These are phyloP conservation scores for Schizosaccharomyces cryophilus DNA, from an alignment of 805 yeast species.

Conservation along the genomic window DNA sequence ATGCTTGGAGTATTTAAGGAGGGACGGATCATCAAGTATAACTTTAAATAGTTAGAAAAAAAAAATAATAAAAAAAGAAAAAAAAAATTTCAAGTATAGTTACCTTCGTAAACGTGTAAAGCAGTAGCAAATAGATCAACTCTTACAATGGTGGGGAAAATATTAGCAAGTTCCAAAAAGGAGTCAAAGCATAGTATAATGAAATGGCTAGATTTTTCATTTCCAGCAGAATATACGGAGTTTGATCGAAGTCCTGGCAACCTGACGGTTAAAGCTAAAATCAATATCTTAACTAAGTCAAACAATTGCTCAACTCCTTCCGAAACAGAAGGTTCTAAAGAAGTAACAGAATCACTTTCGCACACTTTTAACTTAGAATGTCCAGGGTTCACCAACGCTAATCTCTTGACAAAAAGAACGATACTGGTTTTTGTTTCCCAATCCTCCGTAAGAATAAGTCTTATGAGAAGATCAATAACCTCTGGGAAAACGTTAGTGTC, in stretches of 20 bases:
- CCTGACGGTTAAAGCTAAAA: slow-evolving; percentile 34
- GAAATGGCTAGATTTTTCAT: neutral
- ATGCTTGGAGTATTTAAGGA: slow-evolving; percentile 12
- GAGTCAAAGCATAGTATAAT: slow-evolving; percentile 11
- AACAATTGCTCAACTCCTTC: slow-evolving; percentile 54
- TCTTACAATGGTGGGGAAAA: slow-evolving; percentile 43
- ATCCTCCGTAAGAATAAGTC: slow-evolving; percentile 35
- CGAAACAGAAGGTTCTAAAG: slow-evolving; percentile 14
- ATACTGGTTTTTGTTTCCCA: slow-evolving; percentile 23
- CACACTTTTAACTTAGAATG: slow-evolving; percentile 14
- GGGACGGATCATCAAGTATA: neutral
- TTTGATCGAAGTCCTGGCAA: slow-evolving; percentile 35
- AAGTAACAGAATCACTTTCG: neutral
- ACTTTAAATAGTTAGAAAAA: neutral
- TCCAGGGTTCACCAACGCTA: slow-evolving; percentile 23
- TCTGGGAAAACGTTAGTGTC: slow-evolving; percentile 50
- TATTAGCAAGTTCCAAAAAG: slow-evolving; percentile 35
- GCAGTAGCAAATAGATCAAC: slow-evolving; percentile 34
- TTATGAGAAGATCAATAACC: slow-evolving; percentile 46
- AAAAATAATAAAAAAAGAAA: neutral
- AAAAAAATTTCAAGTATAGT: too few species aligned
- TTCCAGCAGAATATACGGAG: slow-evolving; percentile 12
- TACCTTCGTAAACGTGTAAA: slow-evolving; percentile 23
- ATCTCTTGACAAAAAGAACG: slow-evolving; percentile 31
- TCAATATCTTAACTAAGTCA: slow-evolving; percentile 48